These are phyloP conservation scores for Pyracantha coccinea DNA, from an alignment of 331 rosid genomes.

Conservation along the genomic window DNA sequence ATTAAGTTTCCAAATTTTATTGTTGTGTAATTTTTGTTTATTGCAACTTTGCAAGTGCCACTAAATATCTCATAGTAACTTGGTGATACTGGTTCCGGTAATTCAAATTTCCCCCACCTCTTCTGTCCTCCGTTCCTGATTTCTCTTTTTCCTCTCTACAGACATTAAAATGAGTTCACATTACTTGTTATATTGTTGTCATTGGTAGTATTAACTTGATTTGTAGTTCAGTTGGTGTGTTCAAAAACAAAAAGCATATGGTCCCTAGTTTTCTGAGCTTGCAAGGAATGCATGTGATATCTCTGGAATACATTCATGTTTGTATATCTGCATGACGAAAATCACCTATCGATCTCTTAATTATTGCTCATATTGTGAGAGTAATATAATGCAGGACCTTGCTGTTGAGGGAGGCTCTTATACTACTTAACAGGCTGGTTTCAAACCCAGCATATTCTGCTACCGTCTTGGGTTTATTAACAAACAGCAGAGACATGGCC, in stretches of 20 bases:
- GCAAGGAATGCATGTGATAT: background rate
- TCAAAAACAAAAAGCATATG: background rate
- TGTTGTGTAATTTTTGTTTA: background rate
- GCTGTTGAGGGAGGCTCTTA: conserved; percentile 77
- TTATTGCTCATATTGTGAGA: conserved; percentile 11
- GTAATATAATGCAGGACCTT: conserved; percentile 51
- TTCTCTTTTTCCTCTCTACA: background rate
- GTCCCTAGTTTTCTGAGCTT: background rate
- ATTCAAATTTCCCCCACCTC: background rate
- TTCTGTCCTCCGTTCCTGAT: background rate
- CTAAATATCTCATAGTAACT: background rate
- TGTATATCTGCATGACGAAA: background rate
- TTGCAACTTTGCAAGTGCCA: background rate
- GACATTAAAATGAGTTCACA: background rate
- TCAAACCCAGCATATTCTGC: conserved; percentile 60
- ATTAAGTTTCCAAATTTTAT: background rate
- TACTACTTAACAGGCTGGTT: conserved; percentile 75
- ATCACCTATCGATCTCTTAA: background rate
- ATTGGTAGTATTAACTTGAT: background rate
- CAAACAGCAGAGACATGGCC: conserved; percentile 66
- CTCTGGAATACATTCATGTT: background rate
- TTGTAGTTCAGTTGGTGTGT: background rate
- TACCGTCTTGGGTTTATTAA: conserved; percentile 37
- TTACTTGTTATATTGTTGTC: background rate
- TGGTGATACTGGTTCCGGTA: background rate